Conservation (phyloP, 768 basidiomycete genomes). For the Mycena polygramma region DNA sequence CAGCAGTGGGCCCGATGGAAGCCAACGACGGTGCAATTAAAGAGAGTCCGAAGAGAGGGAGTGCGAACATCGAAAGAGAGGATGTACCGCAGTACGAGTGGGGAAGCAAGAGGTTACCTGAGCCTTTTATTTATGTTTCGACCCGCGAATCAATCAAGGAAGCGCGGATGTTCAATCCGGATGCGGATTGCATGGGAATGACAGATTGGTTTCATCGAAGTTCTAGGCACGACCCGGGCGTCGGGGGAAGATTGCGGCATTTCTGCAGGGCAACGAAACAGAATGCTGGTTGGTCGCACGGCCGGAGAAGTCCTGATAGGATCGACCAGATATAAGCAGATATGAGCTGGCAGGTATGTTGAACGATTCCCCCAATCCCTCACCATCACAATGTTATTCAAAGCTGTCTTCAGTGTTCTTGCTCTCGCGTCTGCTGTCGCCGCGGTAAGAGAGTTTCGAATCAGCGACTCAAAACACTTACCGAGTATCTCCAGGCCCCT, state of each 20-base stretch:
- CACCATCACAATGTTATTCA: slow-evolving; percentile 14
- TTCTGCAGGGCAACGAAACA: background rate
- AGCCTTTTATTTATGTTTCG: slow-evolving; percentile 11
- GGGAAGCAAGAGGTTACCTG: background rate
- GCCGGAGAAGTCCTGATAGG: background rate
- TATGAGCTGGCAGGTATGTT: background rate
- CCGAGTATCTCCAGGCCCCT: background rate
- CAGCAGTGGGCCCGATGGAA: slow-evolving; percentile 31
- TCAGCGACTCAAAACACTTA: background rate
- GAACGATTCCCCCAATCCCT: background rate
- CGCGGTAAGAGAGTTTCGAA: slow-evolving; percentile 30
- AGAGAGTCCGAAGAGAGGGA: slow-evolving; percentile 11
- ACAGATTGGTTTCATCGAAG: no score
- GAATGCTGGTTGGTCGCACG: background rate
- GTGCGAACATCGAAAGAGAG: background rate
- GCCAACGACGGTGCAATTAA: slow-evolving; percentile 30
- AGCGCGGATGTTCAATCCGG: background rate
- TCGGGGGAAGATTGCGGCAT: no score
- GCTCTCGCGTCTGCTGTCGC: slow-evolving; percentile 21
- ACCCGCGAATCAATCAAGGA: background rate
- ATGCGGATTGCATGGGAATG: background rate
- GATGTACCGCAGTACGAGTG: background rate
- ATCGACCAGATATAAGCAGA: slow-evolving; percentile 1
- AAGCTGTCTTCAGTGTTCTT: slow-evolving; percentile 16
- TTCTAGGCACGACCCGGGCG: no score